Base-by-base conservation (phyloP, 768 basidiomycete species). In the Lactarius deliciosus region DNA sequence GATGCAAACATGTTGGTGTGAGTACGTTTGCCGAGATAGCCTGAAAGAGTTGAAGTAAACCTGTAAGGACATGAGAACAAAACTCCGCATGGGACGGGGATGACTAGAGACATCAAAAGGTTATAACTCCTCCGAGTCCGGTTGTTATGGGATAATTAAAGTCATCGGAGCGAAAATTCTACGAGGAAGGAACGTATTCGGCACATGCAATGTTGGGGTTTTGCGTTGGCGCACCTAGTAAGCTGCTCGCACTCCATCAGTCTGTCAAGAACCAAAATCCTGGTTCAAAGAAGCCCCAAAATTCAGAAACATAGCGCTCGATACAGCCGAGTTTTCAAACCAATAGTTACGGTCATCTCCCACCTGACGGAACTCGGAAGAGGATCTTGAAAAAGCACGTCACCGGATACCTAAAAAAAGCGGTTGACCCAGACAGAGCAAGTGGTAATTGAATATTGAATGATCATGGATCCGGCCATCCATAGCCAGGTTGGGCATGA, bases 121-220 rank as follows among this genome's bases (percentile, higher is more conserved):
- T 6, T 10, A 45, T 10, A 45, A 11, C 9, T 11, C 22, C 47
- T 13, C 47, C n/a, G n/a, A n/a, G n/a, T n/a, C n/a, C 7, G 9
- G 43, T 25, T 18, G 8, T n/a, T 41, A 32, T 11, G 43, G n/a
- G n/a, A 58, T 22, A n/a, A 58, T n/a, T 36, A 40, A 58, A 11
- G 5, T 38, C 36, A 40, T 40, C 13, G 10, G 13, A 2, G 36
- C 34, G 11, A 58, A 58, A 58, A 15, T 15, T 5, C 20, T 22
- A 25, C 25, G 38, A 34, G n/a, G 36, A 57, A 32, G 56, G 4
- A 38, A 15, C 13, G 10, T 58, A 25, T 11, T 58, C 57, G 57
- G 57, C 7, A 25, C 3, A 40, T 58, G 34, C 11, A 58, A 58
- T 58, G 57, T 58, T 58, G 57, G 57, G 57, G 57, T 22, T 36